Evolutionary conservation across 805 yeast species (phyloP), one percentile per base, ranked within the genome.

Genomic region (Candida germanica): DNA sequence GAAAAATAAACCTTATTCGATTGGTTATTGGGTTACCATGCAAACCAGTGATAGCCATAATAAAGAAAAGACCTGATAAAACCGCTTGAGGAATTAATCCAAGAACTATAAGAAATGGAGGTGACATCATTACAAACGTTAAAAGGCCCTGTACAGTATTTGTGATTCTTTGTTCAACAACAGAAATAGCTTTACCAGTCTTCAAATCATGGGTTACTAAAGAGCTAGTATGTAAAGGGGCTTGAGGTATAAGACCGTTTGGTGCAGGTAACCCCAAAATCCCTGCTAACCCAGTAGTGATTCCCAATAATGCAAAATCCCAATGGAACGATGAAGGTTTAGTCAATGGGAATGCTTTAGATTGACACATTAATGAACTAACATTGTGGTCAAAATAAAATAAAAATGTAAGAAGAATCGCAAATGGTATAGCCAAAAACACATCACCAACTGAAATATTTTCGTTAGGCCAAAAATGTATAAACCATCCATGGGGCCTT

Each of bases 371-470:
- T 38, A 91, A 66, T 0, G 97, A 83, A 2, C 96, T 87, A 8
- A 91, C 94, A 45, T 91, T 93, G 59, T 91, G 98, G 60, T 91
- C 98, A 59, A 89, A 93, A 58, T 87, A 91, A 60, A 93, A 91
- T 32, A 91, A 64, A 33, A 83, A 73, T 0, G 98, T 87, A 29
- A 93, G 62, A 31, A 93, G 69, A 1, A 93, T 61, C 0, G 95
- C 98, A 70, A 91, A 93, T 0, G 98, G 98, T 6, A 93, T 56
- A 0, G 98, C 98, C 24, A 93, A 58, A 53, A 93, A 93, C 0
- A 91, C 80, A 47, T 88, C 79, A 2, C 80, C 80, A 1, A 82
- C 87, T 0, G 80, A 53, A 2, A 85, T 73, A 32, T 74, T 74
- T 8, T 53, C 51, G 11, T 48, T 48, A 0, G 71, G 71, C 93